phyloP scores from a whole-genome alignment of 345 rosid genomes.

The Carallia pectinifolia region DNA sequence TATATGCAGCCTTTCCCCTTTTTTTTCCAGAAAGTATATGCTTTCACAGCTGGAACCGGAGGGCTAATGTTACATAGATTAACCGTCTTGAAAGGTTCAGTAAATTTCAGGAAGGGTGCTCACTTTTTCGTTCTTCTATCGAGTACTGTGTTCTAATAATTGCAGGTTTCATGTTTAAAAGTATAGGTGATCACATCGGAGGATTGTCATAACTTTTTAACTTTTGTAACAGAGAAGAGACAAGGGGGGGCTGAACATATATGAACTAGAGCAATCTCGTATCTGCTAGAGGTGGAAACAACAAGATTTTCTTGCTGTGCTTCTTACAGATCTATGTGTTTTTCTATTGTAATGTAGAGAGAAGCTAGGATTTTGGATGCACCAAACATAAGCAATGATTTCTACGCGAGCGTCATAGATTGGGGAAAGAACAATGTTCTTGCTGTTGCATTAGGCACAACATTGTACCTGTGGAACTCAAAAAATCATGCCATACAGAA shows the following conservation, averaged over 20 bases:
- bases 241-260: neutral
- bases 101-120: too few species aligned
- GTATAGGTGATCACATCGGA: neutral
- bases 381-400: constrained; percentile 41
- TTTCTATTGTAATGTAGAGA: constrained; percentile 24
- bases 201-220: neutral
- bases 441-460: constrained; percentile 42
- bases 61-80: too few species aligned
- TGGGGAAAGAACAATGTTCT: constrained; percentile 52
- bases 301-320: neutral
- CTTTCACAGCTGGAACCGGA: too few species aligned
- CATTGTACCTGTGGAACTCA: constrained; percentile 41
- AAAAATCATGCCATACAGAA: constrained; percentile 17
- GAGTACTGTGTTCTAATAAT: too few species aligned
- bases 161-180: neutral
- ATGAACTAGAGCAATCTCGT: neutral
- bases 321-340: neutral
- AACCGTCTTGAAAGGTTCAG: too few species aligned
- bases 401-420: constrained; percentile 38
- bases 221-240: neutral
- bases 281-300: neutral
- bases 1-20: too few species aligned
- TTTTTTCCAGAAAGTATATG: too few species aligned
- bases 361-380: constrained; percentile 48
- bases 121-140: too few species aligned